These are phyloP conservation scores for Taiozyma onychis DNA, from an alignment of 1,139 yeast genomes.

Conservation along the genomic window DNA sequence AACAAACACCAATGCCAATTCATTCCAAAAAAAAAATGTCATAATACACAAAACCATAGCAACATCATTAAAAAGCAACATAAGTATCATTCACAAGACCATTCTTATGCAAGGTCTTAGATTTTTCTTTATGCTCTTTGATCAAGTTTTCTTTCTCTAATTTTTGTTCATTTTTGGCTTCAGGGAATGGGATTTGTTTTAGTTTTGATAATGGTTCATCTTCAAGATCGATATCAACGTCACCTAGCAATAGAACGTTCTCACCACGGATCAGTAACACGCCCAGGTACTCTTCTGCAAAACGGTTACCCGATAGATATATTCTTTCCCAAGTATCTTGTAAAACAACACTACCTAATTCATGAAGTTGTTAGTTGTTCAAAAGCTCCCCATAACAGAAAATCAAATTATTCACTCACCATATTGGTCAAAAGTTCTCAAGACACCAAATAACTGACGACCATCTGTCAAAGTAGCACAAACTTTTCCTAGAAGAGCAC, in stretches of 20 bases:
- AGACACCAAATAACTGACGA: slow-evolving; percentile 78
- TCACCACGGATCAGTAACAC: slow-evolving; percentile 94
- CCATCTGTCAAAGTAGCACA: slow-evolving; percentile 90
- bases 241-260: slow-evolving; percentile 94
- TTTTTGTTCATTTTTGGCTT: slow-evolving; percentile 47
- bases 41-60: slow-evolving; percentile 10
- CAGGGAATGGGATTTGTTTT: slow-evolving; percentile 53
- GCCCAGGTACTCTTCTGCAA: slow-evolving; percentile 74
- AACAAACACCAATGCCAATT: not conserved
- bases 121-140: slow-evolving; percentile 40
- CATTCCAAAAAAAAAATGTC: not conserved
- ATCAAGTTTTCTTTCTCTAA: slow-evolving; percentile 32
- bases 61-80: not conserved
- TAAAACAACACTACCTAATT: slow-evolving; percentile 70
- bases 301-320: slow-evolving; percentile 47
- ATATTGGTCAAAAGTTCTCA: slow-evolving; percentile 94
- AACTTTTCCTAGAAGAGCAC: slow-evolving; percentile 41
- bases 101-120: slow-evolving; percentile 42
- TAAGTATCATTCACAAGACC: slow-evolving; percentile 48
- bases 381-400: not conserved
- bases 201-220: slow-evolving; percentile 59
- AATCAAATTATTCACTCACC: slow-evolving; percentile 26
- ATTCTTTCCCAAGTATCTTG: slow-evolving; percentile 90
- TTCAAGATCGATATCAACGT: slow-evolving; percentile 84
- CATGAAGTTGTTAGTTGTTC: slow-evolving; percentile 1